Conservation (phyloP, 345 rosid genomes). For the Citrus cavaleriei region DNA sequence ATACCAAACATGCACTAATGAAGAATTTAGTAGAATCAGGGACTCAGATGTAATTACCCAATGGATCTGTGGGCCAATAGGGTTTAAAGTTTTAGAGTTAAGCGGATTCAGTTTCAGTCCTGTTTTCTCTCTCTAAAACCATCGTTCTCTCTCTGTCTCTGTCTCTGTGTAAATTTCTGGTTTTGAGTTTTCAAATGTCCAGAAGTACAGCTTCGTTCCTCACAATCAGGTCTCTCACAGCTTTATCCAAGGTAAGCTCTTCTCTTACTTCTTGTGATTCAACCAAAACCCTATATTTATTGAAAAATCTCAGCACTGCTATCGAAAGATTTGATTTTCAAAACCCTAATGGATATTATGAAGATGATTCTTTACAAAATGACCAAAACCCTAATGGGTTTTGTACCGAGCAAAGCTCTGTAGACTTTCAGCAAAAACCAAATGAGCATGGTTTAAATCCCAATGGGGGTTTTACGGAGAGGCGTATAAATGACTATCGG, state of each 20-base stretch:
- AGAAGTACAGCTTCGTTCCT: conserved; percentile 26
- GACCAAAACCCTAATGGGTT: conserved; percentile 17
- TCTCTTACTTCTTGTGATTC: conserved; percentile 20
- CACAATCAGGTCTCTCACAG: conserved; percentile 24
- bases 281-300: conserved; percentile 10
- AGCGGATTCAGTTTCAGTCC: not conserved
- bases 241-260: conserved; percentile 31
- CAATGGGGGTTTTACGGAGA: conserved; percentile 14
- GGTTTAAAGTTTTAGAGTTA: not conserved
- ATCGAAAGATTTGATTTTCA: conserved; percentile 43
- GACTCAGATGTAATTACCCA: no score
- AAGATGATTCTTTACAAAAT: conserved; percentile 15
- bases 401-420: conserved; percentile 15
- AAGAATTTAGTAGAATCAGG: no score
- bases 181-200: conserved; percentile 32
- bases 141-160: not conserved
- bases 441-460: conserved; percentile 19
- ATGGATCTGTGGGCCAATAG: not conserved
- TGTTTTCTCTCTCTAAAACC: not conserved
- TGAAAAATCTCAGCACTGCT: conserved; percentile 40
- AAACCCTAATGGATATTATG: conserved; percentile 7
- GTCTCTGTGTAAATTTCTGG: not conserved
- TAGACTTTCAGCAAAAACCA: conserved; percentile 11
- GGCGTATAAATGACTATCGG: conserved; percentile 11
- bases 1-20: no score